Conservation (phyloP, 2,329 filamentous ascomycete species). For the Xylaria sp. region DNA sequence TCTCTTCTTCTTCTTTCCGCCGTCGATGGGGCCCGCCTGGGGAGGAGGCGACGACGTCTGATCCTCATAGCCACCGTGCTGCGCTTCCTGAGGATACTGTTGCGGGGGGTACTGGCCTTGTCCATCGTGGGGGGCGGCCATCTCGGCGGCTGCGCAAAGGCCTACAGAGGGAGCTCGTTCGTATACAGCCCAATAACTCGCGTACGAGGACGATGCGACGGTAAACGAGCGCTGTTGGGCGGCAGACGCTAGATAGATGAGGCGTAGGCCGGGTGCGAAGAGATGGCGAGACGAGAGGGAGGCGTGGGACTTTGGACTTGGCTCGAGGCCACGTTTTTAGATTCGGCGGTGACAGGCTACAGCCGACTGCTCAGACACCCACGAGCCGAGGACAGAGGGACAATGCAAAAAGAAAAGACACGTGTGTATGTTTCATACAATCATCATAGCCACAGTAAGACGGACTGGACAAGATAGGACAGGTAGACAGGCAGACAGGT, state of each 20-base stretch:
- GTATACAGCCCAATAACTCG: neutral
- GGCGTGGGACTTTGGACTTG: neutral
- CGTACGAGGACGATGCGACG: slow-evolving; percentile 4
- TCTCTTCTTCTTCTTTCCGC: slow-evolving; percentile 84
- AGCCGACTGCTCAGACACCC: neutral
- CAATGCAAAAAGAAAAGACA: neutral
- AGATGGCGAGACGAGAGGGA: too few relatives aligned
- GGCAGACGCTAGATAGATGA: too few relatives aligned
- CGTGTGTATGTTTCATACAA: slow-evolving; percentile 13
- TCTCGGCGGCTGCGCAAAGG: slow-evolving; percentile 46
- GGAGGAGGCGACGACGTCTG: slow-evolving; percentile 47
- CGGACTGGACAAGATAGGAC: too few relatives aligned
- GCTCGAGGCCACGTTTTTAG: slow-evolving; percentile 31
- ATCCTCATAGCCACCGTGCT: slow-evolving; percentile 49
- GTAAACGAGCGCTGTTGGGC: neutral
- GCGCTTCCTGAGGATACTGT: slow-evolving; percentile 48
- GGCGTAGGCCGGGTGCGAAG: slow-evolving; percentile 9
- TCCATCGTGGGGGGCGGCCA: slow-evolving; percentile 63
- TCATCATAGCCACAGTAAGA: slow-evolving; percentile 9
- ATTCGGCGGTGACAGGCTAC: slow-evolving; percentile 28
- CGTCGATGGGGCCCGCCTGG: slow-evolving; percentile 46
- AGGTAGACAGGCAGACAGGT: too few relatives aligned
- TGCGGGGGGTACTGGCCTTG: slow-evolving; percentile 56
- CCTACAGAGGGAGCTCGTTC: slow-evolving; percentile 12
- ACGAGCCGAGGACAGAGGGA: neutral